A percentile compares a stretch with the other conserved stretches of the same genome.
phyloP scores from a whole-genome alignment of 78 protist genomes.

The Monocercomonoides exilis region DNA sequence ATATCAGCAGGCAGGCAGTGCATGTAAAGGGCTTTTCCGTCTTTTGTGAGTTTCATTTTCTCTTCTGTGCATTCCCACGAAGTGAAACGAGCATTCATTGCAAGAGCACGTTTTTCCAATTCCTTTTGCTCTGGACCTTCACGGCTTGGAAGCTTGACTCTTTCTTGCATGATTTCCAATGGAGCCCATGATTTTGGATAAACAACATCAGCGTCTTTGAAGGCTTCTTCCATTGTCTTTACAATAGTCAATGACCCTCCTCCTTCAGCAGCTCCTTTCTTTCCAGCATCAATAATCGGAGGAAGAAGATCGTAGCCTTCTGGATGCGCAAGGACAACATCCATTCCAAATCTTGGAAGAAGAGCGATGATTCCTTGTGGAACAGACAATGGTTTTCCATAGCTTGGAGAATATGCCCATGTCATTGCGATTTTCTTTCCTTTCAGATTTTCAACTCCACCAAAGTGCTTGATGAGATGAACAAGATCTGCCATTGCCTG shows the following conservation, averaged over 20 bases:
- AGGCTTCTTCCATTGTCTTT: slow-evolving; percentile 43
- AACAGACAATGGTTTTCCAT: slow-evolving; percentile 51
- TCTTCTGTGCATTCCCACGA: slow-evolving; percentile 36
- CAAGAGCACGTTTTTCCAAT: slow-evolving; percentile 19
- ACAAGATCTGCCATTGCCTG: slow-evolving; percentile 42
- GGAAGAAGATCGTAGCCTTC: slow-evolving; percentile 46
- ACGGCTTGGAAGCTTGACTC: slow-evolving; percentile 11
- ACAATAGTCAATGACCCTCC: slow-evolving; percentile 30
- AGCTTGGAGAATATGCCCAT: slow-evolving; percentile 45
- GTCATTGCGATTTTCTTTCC: slow-evolving; percentile 52
- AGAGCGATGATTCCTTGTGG: slow-evolving; percentile 44
- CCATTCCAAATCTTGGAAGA: slow-evolving; percentile 37
- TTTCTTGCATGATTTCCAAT: not conserved
- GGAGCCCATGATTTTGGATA: slow-evolving; percentile 44
- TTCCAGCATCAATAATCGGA: slow-evolving; percentile 33
- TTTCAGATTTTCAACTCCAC: slow-evolving; percentile 25
- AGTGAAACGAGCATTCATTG: slow-evolving; percentile 21
- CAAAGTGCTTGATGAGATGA: slow-evolving; percentile 33
- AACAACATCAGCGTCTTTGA: slow-evolving; percentile 41
- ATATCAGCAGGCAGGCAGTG: slow-evolving; percentile 49
- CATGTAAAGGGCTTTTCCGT: slow-evolving; percentile 26
- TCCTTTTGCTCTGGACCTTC: slow-evolving; percentile 13
- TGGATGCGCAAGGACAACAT: slow-evolving; percentile 39
- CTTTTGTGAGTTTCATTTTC: slow-evolving; percentile 11
- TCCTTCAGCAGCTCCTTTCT: not conserved